Base-by-base conservation (phyloP, 2,329 filamentous ascomycete genomes). In the Cercospora beticola region DNA sequence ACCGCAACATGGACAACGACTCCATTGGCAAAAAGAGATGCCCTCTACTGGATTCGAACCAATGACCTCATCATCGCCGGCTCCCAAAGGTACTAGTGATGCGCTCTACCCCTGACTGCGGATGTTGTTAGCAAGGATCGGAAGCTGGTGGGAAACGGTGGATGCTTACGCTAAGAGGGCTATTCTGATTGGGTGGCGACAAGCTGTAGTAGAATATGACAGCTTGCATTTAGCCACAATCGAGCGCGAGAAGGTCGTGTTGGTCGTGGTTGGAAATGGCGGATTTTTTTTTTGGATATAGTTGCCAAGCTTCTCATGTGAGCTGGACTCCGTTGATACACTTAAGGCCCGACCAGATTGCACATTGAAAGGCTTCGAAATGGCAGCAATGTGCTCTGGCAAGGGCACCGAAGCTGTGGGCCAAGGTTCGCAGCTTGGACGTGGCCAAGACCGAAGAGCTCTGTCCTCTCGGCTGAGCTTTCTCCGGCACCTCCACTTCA, bases 1-100 rank as follows among this genome's bases (percentile, higher is more conserved):
- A 63, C 18, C 8, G 43, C 62, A 18, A 43, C 26, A 46, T n/a
- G 16, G 40, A 46, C 40, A 14, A 18, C 40, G 40, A 46, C 8
- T 9, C 5, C 40, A 18, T 14, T 46, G 3, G n/a, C 40, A 46
- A 46, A 46, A 46, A 14, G 40, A 18, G 14, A 18, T 56, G 52
- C 49, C 33, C 43, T 49, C 43, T 49, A 49, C 64, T 60, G 56
- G 64, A 66, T 61, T 66, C 64, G 64, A 66, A 66, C 64, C 56
- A 61, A 66, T 61, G 64, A 66, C 64, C 64, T 66, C 64, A 57
- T 66, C 64, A 66, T 66, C 10, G 31, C 31, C 3, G 10, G 16
- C 5, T 21, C 9, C n/a, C 16, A 9, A 9, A 10, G 31, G 18
- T 65, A 65, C 63, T 65, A 65, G 63, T 65, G 63, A 65, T 54